Percentiles rank a stretch among this genome's conserved stretches.
Conservation (phyloP, 768 basidiomycete genomes). For the Boletus eberwhitei region DNA sequence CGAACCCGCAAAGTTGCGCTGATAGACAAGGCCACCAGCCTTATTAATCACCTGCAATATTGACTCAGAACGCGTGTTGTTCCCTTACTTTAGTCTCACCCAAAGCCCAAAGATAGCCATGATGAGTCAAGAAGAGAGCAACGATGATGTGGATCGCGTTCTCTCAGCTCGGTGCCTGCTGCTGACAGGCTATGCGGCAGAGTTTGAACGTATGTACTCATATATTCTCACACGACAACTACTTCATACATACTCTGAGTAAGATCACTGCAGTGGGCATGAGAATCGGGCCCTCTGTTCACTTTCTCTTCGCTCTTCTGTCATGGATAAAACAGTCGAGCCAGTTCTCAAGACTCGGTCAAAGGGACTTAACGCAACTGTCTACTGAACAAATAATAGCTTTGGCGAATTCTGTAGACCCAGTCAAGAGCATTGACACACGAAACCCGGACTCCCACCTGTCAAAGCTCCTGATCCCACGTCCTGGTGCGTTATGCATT, state of each 20-base stretch:
- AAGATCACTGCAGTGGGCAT: conserved; percentile 5
- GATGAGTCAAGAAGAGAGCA: conserved; percentile 1
- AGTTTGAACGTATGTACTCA: no score
- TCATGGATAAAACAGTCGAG: conserved; percentile 24
- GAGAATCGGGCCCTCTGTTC: conserved; percentile 10
- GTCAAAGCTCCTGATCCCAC: conserved; percentile 81
- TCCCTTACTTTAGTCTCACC: conserved; percentile 43
- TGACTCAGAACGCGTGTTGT: conserved; percentile 1
- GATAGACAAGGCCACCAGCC: conserved; percentile 95
- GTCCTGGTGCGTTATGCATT: conserved; percentile 54
- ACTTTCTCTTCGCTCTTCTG: conserved; percentile 13
- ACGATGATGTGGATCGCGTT: background rate
- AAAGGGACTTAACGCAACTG: conserved; percentile 41
- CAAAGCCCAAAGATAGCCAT: conserved; percentile 84
- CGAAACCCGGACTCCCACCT: conserved; percentile 67
- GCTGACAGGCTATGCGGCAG: no score
- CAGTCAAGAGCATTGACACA: conserved; percentile 64
- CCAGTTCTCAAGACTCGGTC: conserved; percentile 32
- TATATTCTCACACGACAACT: conserved; percentile 13
- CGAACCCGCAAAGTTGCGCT: conserved; percentile 85
- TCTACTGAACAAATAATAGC: conserved; percentile 48
- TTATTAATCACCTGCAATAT: conserved; percentile 85
- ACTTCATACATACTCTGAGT: background rate
- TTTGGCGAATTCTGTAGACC: conserved; percentile 57
- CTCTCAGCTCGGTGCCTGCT: background rate